Evolutionary conservation across 306 rosid species (phyloP).

Genomic region (Mimosa bimucronata): DNA sequence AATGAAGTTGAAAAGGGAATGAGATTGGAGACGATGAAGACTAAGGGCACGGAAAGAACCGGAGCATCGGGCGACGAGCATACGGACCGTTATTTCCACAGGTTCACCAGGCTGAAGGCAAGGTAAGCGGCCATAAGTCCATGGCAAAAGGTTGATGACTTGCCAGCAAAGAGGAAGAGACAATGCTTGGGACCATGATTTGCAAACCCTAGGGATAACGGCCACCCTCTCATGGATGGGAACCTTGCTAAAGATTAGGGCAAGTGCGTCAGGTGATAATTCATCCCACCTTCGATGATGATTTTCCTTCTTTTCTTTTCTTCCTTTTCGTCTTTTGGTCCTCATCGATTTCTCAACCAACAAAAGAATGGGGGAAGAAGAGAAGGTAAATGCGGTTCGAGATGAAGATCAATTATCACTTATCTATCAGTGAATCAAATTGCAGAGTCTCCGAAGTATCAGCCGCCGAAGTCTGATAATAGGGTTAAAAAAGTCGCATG

Average conservation of each 20-base stretch:
- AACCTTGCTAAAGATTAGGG: not conserved
- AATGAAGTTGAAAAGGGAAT: not conserved
- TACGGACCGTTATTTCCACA: not conserved
- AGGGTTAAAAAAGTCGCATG: too few species aligned
- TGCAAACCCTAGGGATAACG: not conserved
- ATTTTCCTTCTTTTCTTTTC: not conserved
- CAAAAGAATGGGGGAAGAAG: too few species aligned
- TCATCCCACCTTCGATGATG: not conserved
- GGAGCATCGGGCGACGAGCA: not conserved
- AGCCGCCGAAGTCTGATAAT: too few species aligned
- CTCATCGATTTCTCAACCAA: not conserved
- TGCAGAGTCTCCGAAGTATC: too few species aligned
- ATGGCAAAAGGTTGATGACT: not conserved
- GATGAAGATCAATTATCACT: too few species aligned
- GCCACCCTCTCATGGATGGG: not conserved
- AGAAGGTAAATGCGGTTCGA: too few species aligned
- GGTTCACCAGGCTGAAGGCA: not conserved
- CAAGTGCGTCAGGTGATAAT: not conserved
- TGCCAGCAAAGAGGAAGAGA: not conserved
- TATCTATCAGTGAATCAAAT: too few species aligned
- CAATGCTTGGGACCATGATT: not conserved
- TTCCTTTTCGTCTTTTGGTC: not conserved
- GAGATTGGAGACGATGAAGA: not conserved
- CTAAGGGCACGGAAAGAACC: not conserved
- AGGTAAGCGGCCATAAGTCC: too few species aligned